These are phyloP conservation scores for Dothiorella sarmentorum DNA, from an alignment of 2,329 filamentous ascomycete genomes.

Conservation along the genomic window DNA sequence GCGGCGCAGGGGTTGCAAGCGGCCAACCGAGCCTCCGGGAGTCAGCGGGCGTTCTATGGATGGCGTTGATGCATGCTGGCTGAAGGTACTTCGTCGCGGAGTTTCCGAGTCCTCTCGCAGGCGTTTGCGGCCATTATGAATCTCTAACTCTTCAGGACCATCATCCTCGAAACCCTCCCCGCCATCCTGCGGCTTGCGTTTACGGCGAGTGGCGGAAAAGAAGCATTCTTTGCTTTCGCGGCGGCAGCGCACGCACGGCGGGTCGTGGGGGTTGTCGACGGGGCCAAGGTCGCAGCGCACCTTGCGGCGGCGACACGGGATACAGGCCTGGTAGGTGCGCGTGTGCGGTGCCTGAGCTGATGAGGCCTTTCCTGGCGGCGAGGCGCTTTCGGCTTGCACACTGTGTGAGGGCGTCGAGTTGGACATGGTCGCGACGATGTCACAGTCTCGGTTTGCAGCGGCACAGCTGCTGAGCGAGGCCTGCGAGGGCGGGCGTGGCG, in stretches of 20 bases:
- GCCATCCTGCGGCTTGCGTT: constrained; percentile 67
- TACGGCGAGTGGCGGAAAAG: constrained; percentile 91
- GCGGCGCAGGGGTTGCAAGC: constrained; percentile 63
- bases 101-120: constrained; percentile 49
- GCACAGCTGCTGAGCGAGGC: constrained; percentile 8
- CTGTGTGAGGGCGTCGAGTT: constrained; percentile 12
- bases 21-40: constrained; percentile 62
- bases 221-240: constrained; percentile 95
- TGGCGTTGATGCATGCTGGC: neutral
- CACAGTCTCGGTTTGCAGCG: constrained; percentile 13
- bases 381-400: constrained; percentile 3
- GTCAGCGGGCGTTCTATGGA: constrained; percentile 55
- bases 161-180: constrained; percentile 43
- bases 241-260: constrained; percentile 88
- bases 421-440: constrained; percentile 16
- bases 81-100: constrained; percentile 25
- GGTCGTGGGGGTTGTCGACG: constrained; percentile 91
- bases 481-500: constrained; percentile 6
- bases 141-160: constrained; percentile 58
- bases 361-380: constrained; percentile 9
- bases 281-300: constrained; percentile 60
- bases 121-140: constrained; percentile 71
- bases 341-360: constrained; percentile 29
- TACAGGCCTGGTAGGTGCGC: constrained; percentile 46
- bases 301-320: constrained; percentile 55